Conservation (phyloP, 345 rosid genomes). For the Acer saccharum region DNA sequence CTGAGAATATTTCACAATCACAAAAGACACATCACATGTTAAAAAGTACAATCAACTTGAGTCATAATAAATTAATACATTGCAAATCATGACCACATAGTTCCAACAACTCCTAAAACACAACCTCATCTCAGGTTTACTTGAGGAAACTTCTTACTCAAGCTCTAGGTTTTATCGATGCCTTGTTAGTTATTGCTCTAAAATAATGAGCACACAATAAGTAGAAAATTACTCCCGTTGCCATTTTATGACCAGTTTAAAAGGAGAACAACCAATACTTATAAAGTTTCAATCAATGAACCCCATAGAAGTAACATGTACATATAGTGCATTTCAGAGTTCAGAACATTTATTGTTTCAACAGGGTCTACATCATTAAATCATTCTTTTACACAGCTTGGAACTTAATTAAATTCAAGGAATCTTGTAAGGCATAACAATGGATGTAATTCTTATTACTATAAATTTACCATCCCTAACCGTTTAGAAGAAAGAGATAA, state of each 20-base stretch:
- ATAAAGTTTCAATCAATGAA: no score
- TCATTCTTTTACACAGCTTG: neutral
- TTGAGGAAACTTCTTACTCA: neutral
- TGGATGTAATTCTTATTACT: neutral
- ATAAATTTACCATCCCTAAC: neutral
- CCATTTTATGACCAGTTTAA: constrained; percentile 6
- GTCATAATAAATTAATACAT: neutral
- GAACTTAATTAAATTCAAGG: neutral
- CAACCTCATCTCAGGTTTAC: neutral
- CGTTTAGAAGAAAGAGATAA: neutral
- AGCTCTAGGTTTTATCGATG: neutral
- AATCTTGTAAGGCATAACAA: neutral
- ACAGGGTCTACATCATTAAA: no score
- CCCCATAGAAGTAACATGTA: neutral
- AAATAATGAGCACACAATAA: neutral
- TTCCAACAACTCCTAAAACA: constrained; percentile 4
- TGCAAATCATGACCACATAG: neutral
- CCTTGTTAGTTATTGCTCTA: neutral
- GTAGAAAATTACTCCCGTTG: neutral
- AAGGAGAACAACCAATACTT: neutral
- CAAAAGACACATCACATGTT: neutral
- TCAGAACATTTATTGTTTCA: neutral
- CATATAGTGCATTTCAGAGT: neutral
- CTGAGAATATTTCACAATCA: neutral
- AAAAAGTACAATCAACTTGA: neutral